Evolutionary conservation across 2,329 filamentous ascomycete genomes (phyloP), one percentile per base, ranked within the genome.

Genomic region (Fusarium duplospermum): DNA sequence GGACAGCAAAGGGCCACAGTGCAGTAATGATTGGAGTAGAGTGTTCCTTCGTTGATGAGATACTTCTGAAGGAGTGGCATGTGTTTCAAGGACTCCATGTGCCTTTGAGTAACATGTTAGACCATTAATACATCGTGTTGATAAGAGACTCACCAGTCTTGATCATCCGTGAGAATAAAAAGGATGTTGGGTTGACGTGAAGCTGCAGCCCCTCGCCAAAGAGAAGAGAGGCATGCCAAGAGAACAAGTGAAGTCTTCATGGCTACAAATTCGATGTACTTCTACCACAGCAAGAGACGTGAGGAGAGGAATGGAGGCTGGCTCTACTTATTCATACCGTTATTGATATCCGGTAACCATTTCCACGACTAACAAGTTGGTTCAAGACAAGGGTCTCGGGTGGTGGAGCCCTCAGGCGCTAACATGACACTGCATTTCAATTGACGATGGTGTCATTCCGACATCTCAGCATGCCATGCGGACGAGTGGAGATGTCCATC

Each of bases 31-130:
- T 57, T 57, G 31, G 54, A 57, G 31, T 57, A 57, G 9, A 57
- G 54, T 1, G 54, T 57, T 18, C 54, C 54, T 36, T 36, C 54
- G 8, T 57, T 57, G 31, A 57, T 57, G 54, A 57, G 31, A 2
- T 57, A 24, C 31, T 57, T 57, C 24, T 57, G 54, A 35, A 57
- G 33, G 3, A 57, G 54, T n/a, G 54, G 54, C 54, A 57, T 57
- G 20, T 57, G 31, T 14, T 57, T 57, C n/a, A 57, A 13, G 8
- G 54, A 57, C 8, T 24, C 14, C 54, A 57, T 57, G 9, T 57
- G 54, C 54, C 54, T 57, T 22, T 13, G 4, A 18, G 6, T 18
- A 2, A 3, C 0, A 52, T 31, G 6, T 57, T 18, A 36, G 52
- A 10, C 13, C 0, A 2, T 14, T 24, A 24, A 10, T 5, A 18